A percentile compares a stretch with the other conserved stretches of the same genome.
phyloP scores from a whole-genome alignment of 1,284 basidiomycete genomes.

The Lentinus polychrous region DNA sequence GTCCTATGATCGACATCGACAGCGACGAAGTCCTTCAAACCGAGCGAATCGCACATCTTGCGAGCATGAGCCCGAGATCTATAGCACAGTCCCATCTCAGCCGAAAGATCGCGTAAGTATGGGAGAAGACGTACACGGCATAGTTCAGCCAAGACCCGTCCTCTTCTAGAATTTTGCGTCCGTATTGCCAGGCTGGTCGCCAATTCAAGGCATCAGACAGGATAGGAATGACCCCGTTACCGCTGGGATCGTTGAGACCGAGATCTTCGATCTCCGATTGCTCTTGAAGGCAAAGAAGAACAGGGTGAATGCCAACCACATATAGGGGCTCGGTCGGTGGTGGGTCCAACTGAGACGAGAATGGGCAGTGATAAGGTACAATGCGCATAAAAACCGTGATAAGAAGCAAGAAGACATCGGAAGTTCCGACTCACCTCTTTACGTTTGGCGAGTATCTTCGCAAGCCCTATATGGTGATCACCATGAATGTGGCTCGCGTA shows the following conservation, averaged over 20 bases:
- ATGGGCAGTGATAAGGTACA: too few species aligned
- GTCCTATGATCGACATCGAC: conserved; percentile 73
- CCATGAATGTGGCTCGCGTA: conserved; percentile 91
- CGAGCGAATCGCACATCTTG: conserved; percentile 44
- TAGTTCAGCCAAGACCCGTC: conserved; percentile 11
- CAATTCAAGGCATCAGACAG: conserved; percentile 51
- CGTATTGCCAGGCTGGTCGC: conserved; percentile 17
- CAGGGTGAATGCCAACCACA: conserved; percentile 51
- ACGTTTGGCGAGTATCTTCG: conserved; percentile 70
- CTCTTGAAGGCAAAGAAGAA: conserved; percentile 62
- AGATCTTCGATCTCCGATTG: conserved; percentile 60
- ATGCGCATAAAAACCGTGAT: neutral
- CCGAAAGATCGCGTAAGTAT: too few species aligned
- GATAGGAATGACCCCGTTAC: conserved; percentile 47
- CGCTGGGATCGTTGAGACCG: conserved; percentile 41
- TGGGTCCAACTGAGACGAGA: conserved; percentile 45
- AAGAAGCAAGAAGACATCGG: too few species aligned
- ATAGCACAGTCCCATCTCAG: too few species aligned
- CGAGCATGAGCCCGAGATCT: conserved; percentile 34
- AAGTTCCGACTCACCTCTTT: conserved; percentile 59
- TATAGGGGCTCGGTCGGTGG: conserved; percentile 58
- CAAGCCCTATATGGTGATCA: conserved; percentile 88
- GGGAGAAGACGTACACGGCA: conserved; percentile 11
- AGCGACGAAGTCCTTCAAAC: conserved; percentile 49
- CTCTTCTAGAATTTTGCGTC: neutral